These are phyloP conservation scores for Aspergillus niger DNA, from an alignment of 2,329 filamentous ascomycete species.

Conservation along the genomic window DNA sequence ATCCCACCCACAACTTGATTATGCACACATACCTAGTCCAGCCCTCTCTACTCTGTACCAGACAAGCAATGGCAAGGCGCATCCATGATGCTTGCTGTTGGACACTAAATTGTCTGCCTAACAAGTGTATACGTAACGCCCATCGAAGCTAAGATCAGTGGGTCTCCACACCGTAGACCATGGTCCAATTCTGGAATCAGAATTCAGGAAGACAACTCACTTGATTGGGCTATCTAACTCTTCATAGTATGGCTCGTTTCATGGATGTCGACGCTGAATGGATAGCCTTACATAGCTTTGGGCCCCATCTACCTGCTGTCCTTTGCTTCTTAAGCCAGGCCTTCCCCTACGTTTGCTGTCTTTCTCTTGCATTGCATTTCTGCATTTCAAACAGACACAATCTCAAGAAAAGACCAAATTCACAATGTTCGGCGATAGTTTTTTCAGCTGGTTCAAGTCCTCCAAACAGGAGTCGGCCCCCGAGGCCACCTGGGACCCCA, in stretches of 20 bases:
- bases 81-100: not conserved
- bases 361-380: not conserved
- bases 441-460: conserved; percentile 8
- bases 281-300: conserved; percentile 1
- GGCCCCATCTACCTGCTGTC: not conserved
- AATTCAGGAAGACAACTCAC: conserved; percentile 4
- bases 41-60: not conserved
- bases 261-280: not conserved
- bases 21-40: not conserved
- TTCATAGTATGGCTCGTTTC: conserved; percentile 7
- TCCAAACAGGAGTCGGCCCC: conserved; percentile 2
- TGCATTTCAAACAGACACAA: not conserved
- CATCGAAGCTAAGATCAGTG: conserved; percentile 4
- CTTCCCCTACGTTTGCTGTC: not conserved
- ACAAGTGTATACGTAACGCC: conserved; percentile 6
- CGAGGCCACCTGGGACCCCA: conserved; percentile 7
- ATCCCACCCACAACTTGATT: not conserved
- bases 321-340: not conserved
- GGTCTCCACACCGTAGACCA: conserved; percentile 6
- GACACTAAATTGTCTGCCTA: conserved; percentile 5
- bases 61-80: not conserved
- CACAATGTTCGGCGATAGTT: conserved; percentile 4
- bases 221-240: conserved; percentile 1
- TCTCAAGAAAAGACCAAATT: not conserved
- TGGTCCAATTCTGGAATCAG: conserved; percentile 4